phyloP scores from a whole-genome alignment of 1,284 basidiomycete genomes.

The Coriolopsis trogii region DNA sequence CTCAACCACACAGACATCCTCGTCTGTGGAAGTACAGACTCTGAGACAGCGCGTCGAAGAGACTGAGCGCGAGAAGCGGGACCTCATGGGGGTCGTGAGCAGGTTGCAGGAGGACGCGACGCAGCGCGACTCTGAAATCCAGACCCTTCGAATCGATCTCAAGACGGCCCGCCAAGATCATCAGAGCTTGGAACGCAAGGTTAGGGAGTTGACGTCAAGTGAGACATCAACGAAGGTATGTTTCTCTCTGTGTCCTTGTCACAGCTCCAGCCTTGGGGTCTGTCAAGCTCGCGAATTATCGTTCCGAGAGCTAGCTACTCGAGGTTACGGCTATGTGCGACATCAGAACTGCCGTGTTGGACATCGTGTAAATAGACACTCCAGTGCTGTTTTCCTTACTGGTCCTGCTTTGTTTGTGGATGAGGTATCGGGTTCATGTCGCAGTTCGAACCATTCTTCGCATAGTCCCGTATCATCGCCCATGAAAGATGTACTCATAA shows the following conservation, averaged over 20 bases:
- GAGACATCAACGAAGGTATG: conserved; percentile 73
- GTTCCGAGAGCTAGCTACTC: no score
- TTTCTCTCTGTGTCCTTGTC: background rate
- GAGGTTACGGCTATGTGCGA: no score
- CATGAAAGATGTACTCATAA: no score
- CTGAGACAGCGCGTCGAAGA: conserved; percentile 67
- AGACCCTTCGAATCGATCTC: conserved; percentile 64
- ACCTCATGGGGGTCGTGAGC: conserved; percentile 73
- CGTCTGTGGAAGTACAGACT: conserved; percentile 60
- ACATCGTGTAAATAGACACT: no score
- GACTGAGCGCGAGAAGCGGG: conserved; percentile 78
- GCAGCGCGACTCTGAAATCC: conserved; percentile 75
- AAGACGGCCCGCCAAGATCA: conserved; percentile 78
- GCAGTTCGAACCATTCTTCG: no score
- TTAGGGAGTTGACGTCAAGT: conserved; percentile 68
- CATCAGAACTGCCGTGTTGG: no score
- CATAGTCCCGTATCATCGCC: no score
- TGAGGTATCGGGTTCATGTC: no score
- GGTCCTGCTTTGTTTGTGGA: no score
- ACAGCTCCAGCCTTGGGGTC: no score
- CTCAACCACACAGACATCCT: conserved; percentile 55
- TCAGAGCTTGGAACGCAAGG: conserved; percentile 61
- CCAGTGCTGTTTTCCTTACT: no score
- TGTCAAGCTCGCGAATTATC: background rate
- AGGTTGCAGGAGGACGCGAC: conserved; percentile 70